These are phyloP conservation scores for Leishmania major DNA, from an alignment of 208 protist genomes.

Conservation along the genomic window DNA sequence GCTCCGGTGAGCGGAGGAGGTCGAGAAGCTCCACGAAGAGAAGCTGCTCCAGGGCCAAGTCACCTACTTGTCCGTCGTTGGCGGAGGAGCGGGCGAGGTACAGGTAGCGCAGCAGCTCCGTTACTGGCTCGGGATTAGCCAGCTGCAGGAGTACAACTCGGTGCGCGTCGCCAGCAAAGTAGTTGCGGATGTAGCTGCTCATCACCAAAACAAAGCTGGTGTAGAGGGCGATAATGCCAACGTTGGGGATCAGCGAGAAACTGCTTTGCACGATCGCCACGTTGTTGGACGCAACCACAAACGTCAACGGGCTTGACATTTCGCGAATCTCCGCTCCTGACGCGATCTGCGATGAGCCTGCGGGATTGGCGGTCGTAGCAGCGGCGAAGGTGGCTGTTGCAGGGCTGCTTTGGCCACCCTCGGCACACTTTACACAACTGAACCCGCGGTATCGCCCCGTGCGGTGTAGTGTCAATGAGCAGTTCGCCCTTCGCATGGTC, in stretches of 20 bases:
- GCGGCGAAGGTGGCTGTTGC: background rate
- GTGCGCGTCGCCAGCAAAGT: constrained; percentile 54
- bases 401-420: constrained; percentile 2
- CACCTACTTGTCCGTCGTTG: constrained; percentile 42
- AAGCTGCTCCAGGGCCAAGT: constrained; percentile 68
- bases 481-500: constrained; percentile 4
- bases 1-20: constrained; percentile 57
- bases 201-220: constrained; percentile 76
- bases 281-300: constrained; percentile 45
- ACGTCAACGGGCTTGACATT: constrained; percentile 10
- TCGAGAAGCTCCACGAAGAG: constrained; percentile 76
- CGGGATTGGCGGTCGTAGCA: background rate
- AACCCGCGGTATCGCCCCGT: constrained; percentile 19
- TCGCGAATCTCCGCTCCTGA: background rate
- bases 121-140: constrained; percentile 58
- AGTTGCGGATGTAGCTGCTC: constrained; percentile 54
- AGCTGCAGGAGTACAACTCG: constrained; percentile 53
- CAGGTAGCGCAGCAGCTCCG: constrained; percentile 55
- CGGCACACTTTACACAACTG: constrained; percentile 13
- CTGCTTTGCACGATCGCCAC: constrained; percentile 35
- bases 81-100: constrained; percentile 55
- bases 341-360: background rate
- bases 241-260: constrained; percentile 55
- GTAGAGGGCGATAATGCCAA: constrained; percentile 80
- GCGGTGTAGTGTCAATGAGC: constrained; percentile 23